Base-by-base conservation (phyloP, 371 early-diverging fungal species). In the Lichtheimia corymbifera region DNA sequence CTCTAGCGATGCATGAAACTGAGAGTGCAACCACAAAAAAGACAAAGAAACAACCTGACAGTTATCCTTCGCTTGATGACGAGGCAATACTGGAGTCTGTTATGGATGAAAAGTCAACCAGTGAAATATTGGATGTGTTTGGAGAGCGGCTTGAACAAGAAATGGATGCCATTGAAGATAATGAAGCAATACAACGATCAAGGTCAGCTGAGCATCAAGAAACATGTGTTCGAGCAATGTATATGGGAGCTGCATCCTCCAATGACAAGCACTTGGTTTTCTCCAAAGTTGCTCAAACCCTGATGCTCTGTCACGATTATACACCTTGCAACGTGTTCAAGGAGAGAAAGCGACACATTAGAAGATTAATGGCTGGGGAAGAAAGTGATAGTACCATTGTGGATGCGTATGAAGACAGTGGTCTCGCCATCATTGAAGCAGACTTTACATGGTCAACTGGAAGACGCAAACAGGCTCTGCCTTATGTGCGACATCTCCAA, bases 401-500 rank as follows among this genome's bases (percentile, higher is more conserved):
- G 20, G 64, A 68, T 42, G 64, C 68, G 0, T 68, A 61, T 40
- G 64, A 61, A 30, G 68, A 68, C 53, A 63, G 58, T 42, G 64
- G 64, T 20, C 42, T 68, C 3, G 27, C 55, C 43, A 51, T 68
- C 7, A 68, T 68, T 17, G 68, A 68, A 50, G 68, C 58, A 22
- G 68, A 68, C 41, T 68, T 68, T 58, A 64, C 64, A 12, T 55
- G 68, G 56, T 41, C 52, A 17, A 12, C 49, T 53, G 42, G 14
- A 30, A 20, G 22, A 27, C n/a, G 47, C 7, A 47, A 47, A 18
- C 47, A 47, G 47, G 47, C 22, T 47, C 18, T 47, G 47, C 47
- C n/a, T 47, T 47, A 47, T 17, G 47, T 22, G 6, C n/a, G 47
- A n/a, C 18, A n/a, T 6, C 22, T 47, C 18, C 47, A 47, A 22